Evolutionary conservation across 2,329 filamentous ascomycete species (phyloP).

Genomic region (Thielaviopsis euricoi): DNA sequence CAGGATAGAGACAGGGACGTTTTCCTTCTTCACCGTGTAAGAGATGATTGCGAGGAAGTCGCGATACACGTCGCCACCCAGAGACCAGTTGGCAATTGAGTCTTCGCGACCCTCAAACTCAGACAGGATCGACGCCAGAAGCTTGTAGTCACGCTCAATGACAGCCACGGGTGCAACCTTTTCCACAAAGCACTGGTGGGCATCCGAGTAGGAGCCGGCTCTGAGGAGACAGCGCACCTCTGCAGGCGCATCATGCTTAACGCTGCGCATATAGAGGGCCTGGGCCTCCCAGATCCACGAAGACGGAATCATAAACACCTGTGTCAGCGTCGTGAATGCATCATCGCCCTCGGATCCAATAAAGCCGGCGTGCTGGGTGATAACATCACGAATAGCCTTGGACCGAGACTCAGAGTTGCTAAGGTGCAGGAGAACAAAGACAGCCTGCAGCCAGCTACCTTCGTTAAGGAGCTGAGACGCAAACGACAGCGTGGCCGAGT

Average conservation of each 20-base stretch:
- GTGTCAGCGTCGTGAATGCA: conserved; percentile 39
- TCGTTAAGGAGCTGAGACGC: conserved; percentile 44
- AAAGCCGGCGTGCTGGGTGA: conserved; percentile 52
- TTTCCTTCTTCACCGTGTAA: conserved; percentile 24
- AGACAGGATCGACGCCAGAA: conserved; percentile 50
- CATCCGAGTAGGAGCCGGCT: conserved; percentile 60
- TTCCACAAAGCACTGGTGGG: conserved; percentile 66
- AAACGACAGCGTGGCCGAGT: conserved; percentile 50
- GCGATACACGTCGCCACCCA: conserved; percentile 65
- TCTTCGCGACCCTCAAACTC: conserved; percentile 51
- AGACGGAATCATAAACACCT: conserved; percentile 52
- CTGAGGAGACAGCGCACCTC: conserved; percentile 70
- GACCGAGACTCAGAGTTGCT: conserved; percentile 44
- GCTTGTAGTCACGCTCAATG: conserved; percentile 64
- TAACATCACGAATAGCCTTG: conserved; percentile 53
- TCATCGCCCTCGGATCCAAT: conserved; percentile 42
- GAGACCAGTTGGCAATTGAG: conserved; percentile 54
- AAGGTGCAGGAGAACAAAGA: conserved; percentile 69
- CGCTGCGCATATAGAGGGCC: conserved; percentile 63
- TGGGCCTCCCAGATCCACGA: conserved; percentile 79
- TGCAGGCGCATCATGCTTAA: conserved; percentile 47
- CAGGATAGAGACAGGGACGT: conserved; percentile 28
- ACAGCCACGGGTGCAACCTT: conserved; percentile 69
- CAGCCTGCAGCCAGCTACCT: conserved; percentile 51
- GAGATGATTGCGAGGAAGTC: conserved; percentile 39